Conservation (phyloP, 139 green algal species). For the Chlamydomonas sp. region DNA sequence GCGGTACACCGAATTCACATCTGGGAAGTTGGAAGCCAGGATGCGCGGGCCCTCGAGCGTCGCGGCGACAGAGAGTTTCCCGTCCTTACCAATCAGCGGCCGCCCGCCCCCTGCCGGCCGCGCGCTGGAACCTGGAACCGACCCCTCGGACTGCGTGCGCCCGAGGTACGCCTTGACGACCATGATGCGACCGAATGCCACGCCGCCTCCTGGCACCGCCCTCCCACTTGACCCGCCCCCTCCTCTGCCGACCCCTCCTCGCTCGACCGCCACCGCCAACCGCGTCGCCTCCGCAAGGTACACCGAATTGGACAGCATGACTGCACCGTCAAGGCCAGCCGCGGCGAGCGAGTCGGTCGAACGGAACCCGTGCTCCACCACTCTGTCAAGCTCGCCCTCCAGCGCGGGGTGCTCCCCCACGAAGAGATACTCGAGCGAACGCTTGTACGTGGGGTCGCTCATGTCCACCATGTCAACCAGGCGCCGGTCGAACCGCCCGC, state of each 20-base stretch:
- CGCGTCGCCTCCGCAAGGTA: conserved; percentile 31
- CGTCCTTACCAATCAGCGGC: conserved; percentile 29
- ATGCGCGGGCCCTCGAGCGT: conserved; percentile 23
- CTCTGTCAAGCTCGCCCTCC: conserved; percentile 28
- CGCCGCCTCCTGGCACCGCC: too few species aligned
- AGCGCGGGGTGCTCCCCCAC: conserved; percentile 40
- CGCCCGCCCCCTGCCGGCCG: too few species aligned
- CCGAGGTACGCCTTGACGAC: conserved; percentile 49
- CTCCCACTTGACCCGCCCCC: too few species aligned
- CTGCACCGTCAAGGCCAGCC: conserved; percentile 37
- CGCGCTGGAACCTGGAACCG: background rate
- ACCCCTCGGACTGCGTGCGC: conserved; percentile 10
- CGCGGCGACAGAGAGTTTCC: conserved; percentile 6
- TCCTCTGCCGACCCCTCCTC: too few species aligned
- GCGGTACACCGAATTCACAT: conserved; percentile 38
- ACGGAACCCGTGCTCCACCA: conserved; percentile 44
- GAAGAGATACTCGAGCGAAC: conserved; percentile 58
- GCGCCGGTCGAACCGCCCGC: conserved; percentile 43
- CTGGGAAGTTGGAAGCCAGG: background rate
- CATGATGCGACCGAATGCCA: conserved; percentile 28
- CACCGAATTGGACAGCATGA: conserved; percentile 42
- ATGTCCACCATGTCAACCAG: conserved; percentile 13
- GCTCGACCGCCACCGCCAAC: too few species aligned
- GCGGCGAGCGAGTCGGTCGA: conserved; percentile 11
- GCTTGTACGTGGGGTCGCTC: conserved; percentile 32